phyloP scores from a whole-genome alignment of 495 filamentous ascomycete genomes.

The Xylaria cubensis region DNA sequence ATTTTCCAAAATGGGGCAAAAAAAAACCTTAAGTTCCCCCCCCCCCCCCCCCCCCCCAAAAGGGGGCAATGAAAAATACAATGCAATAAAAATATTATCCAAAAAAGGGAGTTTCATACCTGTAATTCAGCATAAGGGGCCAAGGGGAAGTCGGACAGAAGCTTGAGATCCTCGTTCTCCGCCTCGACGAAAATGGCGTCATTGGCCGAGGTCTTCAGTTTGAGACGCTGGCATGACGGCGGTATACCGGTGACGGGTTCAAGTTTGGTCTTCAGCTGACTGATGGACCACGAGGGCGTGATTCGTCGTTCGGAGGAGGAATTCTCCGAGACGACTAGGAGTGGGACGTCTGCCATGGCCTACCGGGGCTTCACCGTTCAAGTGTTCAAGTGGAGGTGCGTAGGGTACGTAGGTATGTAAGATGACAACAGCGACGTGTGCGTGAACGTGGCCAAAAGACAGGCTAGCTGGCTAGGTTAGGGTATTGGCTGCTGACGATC shows the following conservation, averaged over 20 bases:
- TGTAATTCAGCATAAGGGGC: constrained; percentile 76
- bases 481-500: neutral
- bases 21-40: too few species aligned
- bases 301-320: constrained; percentile 83
- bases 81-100: neutral
- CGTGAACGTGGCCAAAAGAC: constrained; percentile 19
- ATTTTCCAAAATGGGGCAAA: too few species aligned
- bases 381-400: constrained; percentile 5
- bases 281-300: constrained; percentile 90
- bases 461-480: neutral
- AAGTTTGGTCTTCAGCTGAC: constrained; percentile 84
- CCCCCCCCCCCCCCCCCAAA: too few species aligned
- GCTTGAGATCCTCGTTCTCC: constrained; percentile 69
- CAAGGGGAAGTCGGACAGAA: constrained; percentile 67
- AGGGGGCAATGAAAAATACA: too few species aligned
- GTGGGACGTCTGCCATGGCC: constrained; percentile 79
- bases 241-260: constrained; percentile 95
- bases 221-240: constrained; percentile 76
- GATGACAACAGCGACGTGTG: constrained; percentile 29
- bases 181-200: constrained; percentile 64
- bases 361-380: constrained; percentile 46
- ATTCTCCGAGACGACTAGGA: constrained; percentile 81
- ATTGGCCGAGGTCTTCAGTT: constrained; percentile 63
- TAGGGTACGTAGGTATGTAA: constrained; percentile 13
- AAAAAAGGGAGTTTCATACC: constrained; percentile 55